These are phyloP conservation scores for Penicillium sp. DNA, from an alignment of 2,329 filamentous ascomycete species.

Conservation along the genomic window DNA sequence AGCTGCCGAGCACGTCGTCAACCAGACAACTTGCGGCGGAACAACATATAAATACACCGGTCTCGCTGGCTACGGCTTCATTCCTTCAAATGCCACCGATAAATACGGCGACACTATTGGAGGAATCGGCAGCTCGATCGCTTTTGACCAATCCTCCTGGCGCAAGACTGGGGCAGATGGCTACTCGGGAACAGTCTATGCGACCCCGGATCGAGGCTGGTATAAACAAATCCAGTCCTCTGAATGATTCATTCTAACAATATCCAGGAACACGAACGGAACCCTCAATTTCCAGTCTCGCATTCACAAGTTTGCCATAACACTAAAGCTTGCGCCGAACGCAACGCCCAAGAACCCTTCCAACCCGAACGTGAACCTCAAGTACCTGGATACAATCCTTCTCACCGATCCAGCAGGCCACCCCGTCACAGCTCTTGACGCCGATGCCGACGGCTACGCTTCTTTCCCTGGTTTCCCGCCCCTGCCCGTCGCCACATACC, in stretches of 20 bases:
- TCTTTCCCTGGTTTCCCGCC: slow-evolving; percentile 61
- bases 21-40: slow-evolving; percentile 60
- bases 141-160: slow-evolving; percentile 64
- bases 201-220: slow-evolving; percentile 70
- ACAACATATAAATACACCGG: slow-evolving; percentile 66
- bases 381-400: slow-evolving; percentile 66
- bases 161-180: slow-evolving; percentile 51
- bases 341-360: slow-evolving; percentile 58
- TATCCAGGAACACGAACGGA: slow-evolving; percentile 65
- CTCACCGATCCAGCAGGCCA: slow-evolving; percentile 64
- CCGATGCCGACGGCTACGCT: slow-evolving; percentile 56
- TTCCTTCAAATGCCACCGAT: slow-evolving; percentile 61
- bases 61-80: slow-evolving; percentile 67
- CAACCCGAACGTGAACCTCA: slow-evolving; percentile 62
- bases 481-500: slow-evolving; percentile 65
- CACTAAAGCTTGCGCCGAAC: slow-evolving; percentile 55
- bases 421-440: slow-evolving; percentile 66
- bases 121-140: slow-evolving; percentile 66
- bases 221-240: slow-evolving; percentile 27
- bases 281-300: slow-evolving; percentile 69
- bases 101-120: slow-evolving; percentile 71
- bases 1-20: slow-evolving; percentile 36
- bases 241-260: neutral
- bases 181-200: slow-evolving; percentile 65
- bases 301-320: slow-evolving; percentile 67